These are phyloP conservation scores for Earliella scabrosa DNA, from an alignment of 1,284 basidiomycete genomes.

Conservation along the genomic window DNA sequence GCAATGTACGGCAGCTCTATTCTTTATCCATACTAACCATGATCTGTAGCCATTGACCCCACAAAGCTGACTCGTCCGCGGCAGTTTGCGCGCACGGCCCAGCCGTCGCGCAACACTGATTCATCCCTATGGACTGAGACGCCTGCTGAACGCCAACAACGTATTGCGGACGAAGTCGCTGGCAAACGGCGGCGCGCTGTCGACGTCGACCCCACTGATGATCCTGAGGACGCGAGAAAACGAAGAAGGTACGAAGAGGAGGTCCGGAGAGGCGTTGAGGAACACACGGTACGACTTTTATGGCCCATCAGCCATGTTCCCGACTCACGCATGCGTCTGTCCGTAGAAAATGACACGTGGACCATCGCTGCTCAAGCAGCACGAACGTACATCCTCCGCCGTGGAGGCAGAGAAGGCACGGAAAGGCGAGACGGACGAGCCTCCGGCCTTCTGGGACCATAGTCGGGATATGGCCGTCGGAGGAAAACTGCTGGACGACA, in stretches of 20 bases:
- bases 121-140: slow-evolving; percentile 92
- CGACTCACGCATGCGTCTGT: neutral
- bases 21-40: neutral
- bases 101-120: slow-evolving; percentile 50
- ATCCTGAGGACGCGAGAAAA: slow-evolving; percentile 52
- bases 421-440: slow-evolving; percentile 52
- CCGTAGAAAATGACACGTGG: slow-evolving; percentile 67
- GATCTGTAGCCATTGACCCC: slow-evolving; percentile 62
- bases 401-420: slow-evolving; percentile 38
- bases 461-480: slow-evolving; percentile 84
- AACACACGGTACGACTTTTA: slow-evolving; percentile 74
- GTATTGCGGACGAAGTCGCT: slow-evolving; percentile 84
- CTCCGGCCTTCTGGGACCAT: slow-evolving; percentile 85
- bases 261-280: slow-evolving; percentile 72
- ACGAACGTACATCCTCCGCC: slow-evolving; percentile 41
- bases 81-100: slow-evolving; percentile 74
- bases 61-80: slow-evolving; percentile 69
- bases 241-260: slow-evolving; percentile 66
- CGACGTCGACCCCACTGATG: slow-evolving; percentile 44
- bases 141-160: slow-evolving; percentile 83
- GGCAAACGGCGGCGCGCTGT: slow-evolving; percentile 79
- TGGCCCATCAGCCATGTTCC: neutral
- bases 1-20: neutral
- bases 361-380: slow-evolving; percentile 71
- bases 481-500: slow-evolving; percentile 86